Conservation (phyloP, 2,329 filamentous ascomycete genomes). For the Cladophialophora yegresii region DNA sequence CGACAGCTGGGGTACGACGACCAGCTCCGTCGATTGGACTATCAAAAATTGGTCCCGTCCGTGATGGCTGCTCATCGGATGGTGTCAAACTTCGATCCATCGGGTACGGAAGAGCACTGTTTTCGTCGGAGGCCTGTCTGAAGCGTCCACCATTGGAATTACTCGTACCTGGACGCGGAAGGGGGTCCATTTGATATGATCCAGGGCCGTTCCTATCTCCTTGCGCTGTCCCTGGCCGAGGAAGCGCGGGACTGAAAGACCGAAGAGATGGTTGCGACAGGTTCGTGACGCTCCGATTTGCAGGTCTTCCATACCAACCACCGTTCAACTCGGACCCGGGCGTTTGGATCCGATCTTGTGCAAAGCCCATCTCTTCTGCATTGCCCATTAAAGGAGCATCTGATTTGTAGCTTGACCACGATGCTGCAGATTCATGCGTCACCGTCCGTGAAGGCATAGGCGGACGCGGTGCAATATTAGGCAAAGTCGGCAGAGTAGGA, state of each 20-base stretch:
- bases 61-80: slow-evolving; percentile 24
- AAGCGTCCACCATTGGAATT: slow-evolving; percentile 30
- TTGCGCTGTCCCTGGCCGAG: slow-evolving; percentile 36
- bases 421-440: slow-evolving; percentile 59
- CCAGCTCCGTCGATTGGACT: slow-evolving; percentile 14
- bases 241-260: slow-evolving; percentile 37
- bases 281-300: slow-evolving; percentile 34
- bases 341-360: slow-evolving; percentile 32
- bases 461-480: slow-evolving; percentile 52
- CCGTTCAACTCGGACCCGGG: slow-evolving; percentile 37
- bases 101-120: slow-evolving; percentile 28
- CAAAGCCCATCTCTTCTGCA: slow-evolving; percentile 63
- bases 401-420: slow-evolving; percentile 61
- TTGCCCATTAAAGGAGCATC: slow-evolving; percentile 63
- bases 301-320: slow-evolving; percentile 31
- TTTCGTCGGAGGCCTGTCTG: slow-evolving; percentile 28
- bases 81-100: slow-evolving; percentile 28
- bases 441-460: slow-evolving; percentile 43
- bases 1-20: slow-evolving; percentile 26
- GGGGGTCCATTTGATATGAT: slow-evolving; percentile 38
- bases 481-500: slow-evolving; percentile 38
- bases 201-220: slow-evolving; percentile 36
- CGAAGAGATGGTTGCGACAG: slow-evolving; percentile 38
- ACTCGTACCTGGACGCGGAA: slow-evolving; percentile 35
- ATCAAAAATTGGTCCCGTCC: slow-evolving; percentile 24